Percentiles rank a stretch among this genome's conserved stretches.
Conservation (phyloP, 1,139 yeast genomes). For the Blastobotrys persicus region DNA sequence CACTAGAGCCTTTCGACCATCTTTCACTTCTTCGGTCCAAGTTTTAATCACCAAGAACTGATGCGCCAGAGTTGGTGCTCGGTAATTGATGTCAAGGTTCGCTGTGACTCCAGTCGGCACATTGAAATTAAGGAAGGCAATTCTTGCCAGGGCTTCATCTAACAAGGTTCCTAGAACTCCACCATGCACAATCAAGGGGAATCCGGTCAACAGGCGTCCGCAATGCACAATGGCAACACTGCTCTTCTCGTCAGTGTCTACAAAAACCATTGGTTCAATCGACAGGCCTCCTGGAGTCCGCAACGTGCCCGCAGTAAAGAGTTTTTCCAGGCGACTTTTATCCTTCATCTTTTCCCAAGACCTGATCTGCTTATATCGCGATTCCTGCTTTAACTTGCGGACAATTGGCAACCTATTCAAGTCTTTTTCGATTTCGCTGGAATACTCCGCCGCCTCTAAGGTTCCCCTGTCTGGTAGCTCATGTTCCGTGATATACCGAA, state of each 20-base stretch:
- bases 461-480: slow-evolving; percentile 15
- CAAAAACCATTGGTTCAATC: slow-evolving; percentile 68
- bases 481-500: slow-evolving; percentile 11
- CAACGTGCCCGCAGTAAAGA: slow-evolving; percentile 40
- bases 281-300: slow-evolving; percentile 76
- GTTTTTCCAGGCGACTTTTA: slow-evolving; percentile 34
- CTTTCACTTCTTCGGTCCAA: slow-evolving; percentile 38
- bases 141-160: slow-evolving; percentile 68
- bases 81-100: slow-evolving; percentile 56
- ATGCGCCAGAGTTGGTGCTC: slow-evolving; percentile 73
- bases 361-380: slow-evolving; percentile 45
- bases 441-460: slow-evolving; percentile 14
- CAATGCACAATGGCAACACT: slow-evolving; percentile 71
- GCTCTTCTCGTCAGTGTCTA: slow-evolving; percentile 50
- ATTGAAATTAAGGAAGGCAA: slow-evolving; percentile 44
- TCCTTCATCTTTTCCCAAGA: slow-evolving; percentile 52
- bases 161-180: slow-evolving; percentile 81
- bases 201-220: slow-evolving; percentile 80
- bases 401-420: slow-evolving; percentile 55
- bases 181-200: slow-evolving; percentile 86
- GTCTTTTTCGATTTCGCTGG: slow-evolving; percentile 30
- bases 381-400: slow-evolving; percentile 45
- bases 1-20: slow-evolving; percentile 38
- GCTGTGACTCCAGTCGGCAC: slow-evolving; percentile 41
- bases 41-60: slow-evolving; percentile 72